Conservation (phyloP, 352 stramenopile genomes). For the Pelagophyceae sp. region DNA sequence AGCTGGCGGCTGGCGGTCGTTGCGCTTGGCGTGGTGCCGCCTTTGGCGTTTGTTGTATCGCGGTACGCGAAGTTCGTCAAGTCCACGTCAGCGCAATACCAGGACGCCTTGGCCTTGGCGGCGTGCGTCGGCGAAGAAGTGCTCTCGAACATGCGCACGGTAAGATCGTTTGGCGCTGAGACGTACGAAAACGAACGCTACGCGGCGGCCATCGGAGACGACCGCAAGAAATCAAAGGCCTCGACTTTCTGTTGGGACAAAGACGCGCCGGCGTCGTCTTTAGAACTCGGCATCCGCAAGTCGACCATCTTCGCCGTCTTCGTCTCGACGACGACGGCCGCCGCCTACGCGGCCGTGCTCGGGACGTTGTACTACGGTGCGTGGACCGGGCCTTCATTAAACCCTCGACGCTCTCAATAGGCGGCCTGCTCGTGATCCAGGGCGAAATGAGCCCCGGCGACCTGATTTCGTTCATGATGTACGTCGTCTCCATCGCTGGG, state of each 20-base stretch:
- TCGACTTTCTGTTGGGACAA: no score
- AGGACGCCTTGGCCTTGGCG: constrained; percentile 27
- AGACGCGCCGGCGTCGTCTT: constrained; percentile 44
- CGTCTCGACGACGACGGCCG: constrained; percentile 38
- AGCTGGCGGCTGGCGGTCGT: constrained; percentile 60
- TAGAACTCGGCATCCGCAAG: constrained; percentile 44
- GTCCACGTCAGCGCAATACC: constrained; percentile 27
- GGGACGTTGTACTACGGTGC: constrained; percentile 79
- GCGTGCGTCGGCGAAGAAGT: constrained; percentile 31
- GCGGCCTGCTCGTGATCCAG: constrained; percentile 71
- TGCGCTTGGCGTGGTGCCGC: constrained; percentile 52
- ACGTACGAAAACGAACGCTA: constrained; percentile 37
- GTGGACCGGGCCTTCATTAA: no score
- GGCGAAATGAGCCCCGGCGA: constrained; percentile 70
- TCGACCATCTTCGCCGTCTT: constrained; percentile 35
- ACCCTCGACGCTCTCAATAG: no score
- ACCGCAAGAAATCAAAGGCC: constrained; percentile 37
- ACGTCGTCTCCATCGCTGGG: constrained; percentile 78
- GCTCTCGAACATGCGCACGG: constrained; percentile 32
- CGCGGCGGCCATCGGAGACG: constrained; percentile 34
- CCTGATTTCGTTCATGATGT: constrained; percentile 82
- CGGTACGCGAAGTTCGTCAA: constrained; percentile 26
- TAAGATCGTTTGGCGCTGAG: constrained; percentile 35
- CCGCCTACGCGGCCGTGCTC: constrained; percentile 62
- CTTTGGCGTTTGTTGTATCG: constrained; percentile 47